Conservation (phyloP, 1,139 yeast species). For the Blastobotrys apis region DNA sequence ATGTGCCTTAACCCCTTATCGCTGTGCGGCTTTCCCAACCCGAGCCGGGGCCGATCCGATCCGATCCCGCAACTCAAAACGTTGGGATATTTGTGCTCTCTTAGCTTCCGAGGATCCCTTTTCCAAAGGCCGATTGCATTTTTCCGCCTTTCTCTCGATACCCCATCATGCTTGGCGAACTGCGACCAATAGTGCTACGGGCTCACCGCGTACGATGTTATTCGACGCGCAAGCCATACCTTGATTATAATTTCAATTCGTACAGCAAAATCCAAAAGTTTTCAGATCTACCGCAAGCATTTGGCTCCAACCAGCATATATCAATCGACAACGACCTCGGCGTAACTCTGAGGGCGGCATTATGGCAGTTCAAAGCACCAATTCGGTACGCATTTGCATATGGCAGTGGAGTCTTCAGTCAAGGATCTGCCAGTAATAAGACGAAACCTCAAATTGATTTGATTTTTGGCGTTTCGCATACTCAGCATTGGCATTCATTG, state of each 20-base stretch:
- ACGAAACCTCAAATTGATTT: constrained; percentile 69
- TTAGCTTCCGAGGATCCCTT: too few species aligned
- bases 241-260: constrained; percentile 26
- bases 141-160: too few species aligned
- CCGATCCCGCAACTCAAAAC: too few species aligned
- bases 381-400: constrained; percentile 80
- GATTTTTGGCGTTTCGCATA: constrained; percentile 76
- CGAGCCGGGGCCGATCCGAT: too few species aligned
- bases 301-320: constrained; percentile 57
- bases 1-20: too few species aligned
- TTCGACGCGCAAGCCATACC: constrained; percentile 16
- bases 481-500: constrained; percentile 67
- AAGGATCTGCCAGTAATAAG: constrained; percentile 44
- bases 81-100: too few species aligned
- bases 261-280: constrained; percentile 36
- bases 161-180: too few species aligned
- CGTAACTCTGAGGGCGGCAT: constrained; percentile 46
- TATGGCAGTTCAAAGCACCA: constrained; percentile 62
- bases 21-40: too few species aligned
- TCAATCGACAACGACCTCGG: constrained; percentile 44
- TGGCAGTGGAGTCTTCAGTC: constrained; percentile 91
- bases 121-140: too few species aligned
- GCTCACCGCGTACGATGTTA: too few species aligned
- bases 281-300: constrained; percentile 49
- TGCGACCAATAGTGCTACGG: too few species aligned